Conservation (phyloP, 768 basidiomycete genomes). For the Pluteus cervinus region DNA sequence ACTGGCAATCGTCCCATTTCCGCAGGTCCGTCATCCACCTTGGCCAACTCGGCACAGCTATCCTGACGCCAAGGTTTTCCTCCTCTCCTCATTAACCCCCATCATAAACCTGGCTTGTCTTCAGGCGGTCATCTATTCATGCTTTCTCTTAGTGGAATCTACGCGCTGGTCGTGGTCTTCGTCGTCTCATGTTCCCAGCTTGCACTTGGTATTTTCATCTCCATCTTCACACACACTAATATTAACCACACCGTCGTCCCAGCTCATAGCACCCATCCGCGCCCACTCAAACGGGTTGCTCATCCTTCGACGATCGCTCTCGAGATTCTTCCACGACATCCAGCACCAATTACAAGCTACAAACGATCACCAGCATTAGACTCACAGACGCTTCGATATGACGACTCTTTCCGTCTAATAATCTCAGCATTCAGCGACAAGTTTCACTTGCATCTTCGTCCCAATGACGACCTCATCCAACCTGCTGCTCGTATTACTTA, state of each 20-base stretch:
- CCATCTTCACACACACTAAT: conserved; percentile 1
- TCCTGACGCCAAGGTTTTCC: conserved; percentile 4
- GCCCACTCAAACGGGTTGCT: conserved; percentile 42
- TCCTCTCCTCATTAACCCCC: conserved; percentile 3
- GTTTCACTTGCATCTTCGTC: conserved; percentile 69
- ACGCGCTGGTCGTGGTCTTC: conserved; percentile 42
- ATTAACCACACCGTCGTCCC: conserved; percentile 6
- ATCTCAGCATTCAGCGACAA: conserved; percentile 60
- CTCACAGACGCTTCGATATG: conserved; percentile 50
- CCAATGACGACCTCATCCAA: conserved; percentile 75
- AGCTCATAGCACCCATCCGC: conserved; percentile 44
- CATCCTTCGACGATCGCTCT: conserved; percentile 46
- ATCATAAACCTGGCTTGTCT: conserved; percentile 21
- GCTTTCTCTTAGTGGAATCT: conserved; percentile 21
- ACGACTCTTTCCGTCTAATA: conserved; percentile 67
- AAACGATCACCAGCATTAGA: conserved; percentile 28
- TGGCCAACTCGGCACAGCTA: conserved; percentile 10
- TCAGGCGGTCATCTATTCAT: conserved; percentile 27
- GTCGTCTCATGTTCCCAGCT: conserved; percentile 25
- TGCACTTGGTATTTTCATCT: conserved; percentile 23
- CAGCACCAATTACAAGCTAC: conserved; percentile 14
- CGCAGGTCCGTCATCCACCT: conserved; percentile 6
- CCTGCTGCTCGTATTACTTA: conserved; percentile 70
- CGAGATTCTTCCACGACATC: conserved; percentile 49
- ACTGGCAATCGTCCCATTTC: too few relatives aligned